These are phyloP conservation scores for Trichoderma sp. DNA, from an alignment of 2,329 filamentous ascomycete species.

Conservation along the genomic window DNA sequence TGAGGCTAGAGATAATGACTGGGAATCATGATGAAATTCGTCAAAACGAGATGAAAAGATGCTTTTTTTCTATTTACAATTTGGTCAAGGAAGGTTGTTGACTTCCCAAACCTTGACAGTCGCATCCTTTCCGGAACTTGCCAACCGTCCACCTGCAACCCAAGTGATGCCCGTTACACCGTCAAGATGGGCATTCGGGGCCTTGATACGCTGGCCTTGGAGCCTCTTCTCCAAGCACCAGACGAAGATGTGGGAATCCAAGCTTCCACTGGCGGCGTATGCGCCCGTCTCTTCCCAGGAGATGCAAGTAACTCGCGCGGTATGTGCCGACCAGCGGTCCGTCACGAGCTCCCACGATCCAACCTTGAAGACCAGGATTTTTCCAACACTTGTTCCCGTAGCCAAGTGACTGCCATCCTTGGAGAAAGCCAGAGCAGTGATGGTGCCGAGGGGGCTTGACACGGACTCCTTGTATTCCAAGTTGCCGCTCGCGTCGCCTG, in stretches of 20 bases:
- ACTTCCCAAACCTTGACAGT: slow-evolving; percentile 80
- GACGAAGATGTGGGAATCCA: slow-evolving; percentile 90
- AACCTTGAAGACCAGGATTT: slow-evolving; percentile 75
- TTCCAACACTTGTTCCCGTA: slow-evolving; percentile 77
- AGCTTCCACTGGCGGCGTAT: slow-evolving; percentile 75
- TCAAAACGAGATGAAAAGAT: background rate
- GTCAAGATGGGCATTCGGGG: slow-evolving; percentile 89
- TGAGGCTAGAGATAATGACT: background rate
- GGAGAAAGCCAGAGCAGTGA: slow-evolving; percentile 83
- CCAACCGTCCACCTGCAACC: slow-evolving; percentile 67
- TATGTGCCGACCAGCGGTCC: slow-evolving; percentile 65
- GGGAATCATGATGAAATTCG: background rate
- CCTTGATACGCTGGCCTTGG: slow-evolving; percentile 81
- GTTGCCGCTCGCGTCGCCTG: slow-evolving; percentile 50
- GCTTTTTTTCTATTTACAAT: background rate
- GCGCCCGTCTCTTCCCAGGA: slow-evolving; percentile 76
- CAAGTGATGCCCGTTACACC: slow-evolving; percentile 86
- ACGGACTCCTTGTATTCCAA: slow-evolving; percentile 56
- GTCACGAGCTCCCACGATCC: slow-evolving; percentile 67
- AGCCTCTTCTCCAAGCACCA: slow-evolving; percentile 79
- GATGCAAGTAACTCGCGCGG: slow-evolving; percentile 54
- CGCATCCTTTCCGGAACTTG: slow-evolving; percentile 81
- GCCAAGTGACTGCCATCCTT: slow-evolving; percentile 73
- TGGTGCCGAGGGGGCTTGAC: slow-evolving; percentile 64
- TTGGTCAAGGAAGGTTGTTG: slow-evolving; percentile 34